Conservation (phyloP, 352 stramenopile species). For the Pythium aristosporum region DNA sequence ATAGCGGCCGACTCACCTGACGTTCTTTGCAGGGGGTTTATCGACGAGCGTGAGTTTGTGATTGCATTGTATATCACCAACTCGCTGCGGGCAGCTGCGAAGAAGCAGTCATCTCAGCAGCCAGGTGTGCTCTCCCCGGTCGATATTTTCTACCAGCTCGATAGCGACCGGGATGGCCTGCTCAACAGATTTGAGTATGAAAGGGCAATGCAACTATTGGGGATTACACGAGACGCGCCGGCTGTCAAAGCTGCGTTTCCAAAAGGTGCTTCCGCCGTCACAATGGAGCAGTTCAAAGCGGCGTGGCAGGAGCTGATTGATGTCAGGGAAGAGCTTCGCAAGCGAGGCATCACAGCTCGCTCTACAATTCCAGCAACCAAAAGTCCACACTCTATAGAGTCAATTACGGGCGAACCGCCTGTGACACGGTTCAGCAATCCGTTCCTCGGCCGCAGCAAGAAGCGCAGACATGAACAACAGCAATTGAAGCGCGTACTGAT, state of each 20-base stretch:
- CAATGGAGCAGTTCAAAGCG: conserved; percentile 53
- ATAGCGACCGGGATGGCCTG: conserved; percentile 54
- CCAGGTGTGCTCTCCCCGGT: conserved; percentile 38
- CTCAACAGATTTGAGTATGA: conserved; percentile 72
- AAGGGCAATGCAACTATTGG: conserved; percentile 53
- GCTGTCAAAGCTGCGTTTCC: conserved; percentile 33
- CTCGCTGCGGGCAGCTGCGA: conserved; percentile 37
- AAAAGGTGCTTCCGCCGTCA: conserved; percentile 32
- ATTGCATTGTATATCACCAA: conserved; percentile 76
- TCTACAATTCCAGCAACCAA: background rate
- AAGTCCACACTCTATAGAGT: background rate
- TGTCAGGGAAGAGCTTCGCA: conserved; percentile 39
- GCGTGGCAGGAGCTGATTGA: conserved; percentile 57
- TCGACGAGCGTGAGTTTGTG: conserved; percentile 76
- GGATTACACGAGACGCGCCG: conserved; percentile 26
- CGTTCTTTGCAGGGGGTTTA: conserved; percentile 39
- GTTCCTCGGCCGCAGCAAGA: background rate
- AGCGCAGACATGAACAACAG: conserved; percentile 25
- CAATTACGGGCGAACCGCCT: background rate
- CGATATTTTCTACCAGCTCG: conserved; percentile 61
- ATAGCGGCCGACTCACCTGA: background rate
- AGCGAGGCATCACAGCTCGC: conserved; percentile 30
- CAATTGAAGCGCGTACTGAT: conserved; percentile 35
- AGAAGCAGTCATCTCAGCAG: conserved; percentile 14
- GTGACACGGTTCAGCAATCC: background rate